These are phyloP conservation scores for Teratosphaeriaceae sp. DNA, from an alignment of 2,329 filamentous ascomycete species.

Conservation along the genomic window DNA sequence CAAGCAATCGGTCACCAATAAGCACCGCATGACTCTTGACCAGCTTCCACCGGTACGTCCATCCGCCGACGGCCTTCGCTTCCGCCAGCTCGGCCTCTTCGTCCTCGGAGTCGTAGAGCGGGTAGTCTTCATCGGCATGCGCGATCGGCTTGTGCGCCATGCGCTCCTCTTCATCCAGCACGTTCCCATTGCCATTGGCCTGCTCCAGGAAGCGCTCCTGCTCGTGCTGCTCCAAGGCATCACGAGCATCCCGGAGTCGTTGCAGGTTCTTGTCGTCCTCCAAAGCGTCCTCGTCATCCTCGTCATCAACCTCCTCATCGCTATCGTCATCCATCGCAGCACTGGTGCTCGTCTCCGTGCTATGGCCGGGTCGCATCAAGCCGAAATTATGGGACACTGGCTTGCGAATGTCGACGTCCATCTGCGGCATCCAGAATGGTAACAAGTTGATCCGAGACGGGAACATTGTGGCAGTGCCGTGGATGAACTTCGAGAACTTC, in stretches of 20 bases:
- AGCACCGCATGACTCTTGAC: slow-evolving; percentile 45
- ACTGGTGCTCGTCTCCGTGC: slow-evolving; percentile 67
- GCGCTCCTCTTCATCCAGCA: slow-evolving; percentile 75
- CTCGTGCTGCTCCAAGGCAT: slow-evolving; percentile 46
- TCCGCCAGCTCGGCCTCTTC: slow-evolving; percentile 70
- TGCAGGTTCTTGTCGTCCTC: slow-evolving; percentile 35
- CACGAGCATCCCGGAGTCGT: slow-evolving; percentile 44
- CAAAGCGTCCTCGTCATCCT: slow-evolving; percentile 43
- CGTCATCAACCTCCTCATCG: slow-evolving; percentile 60
- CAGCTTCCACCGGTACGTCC: slow-evolving; percentile 61
- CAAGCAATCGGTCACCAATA: slow-evolving; percentile 31
- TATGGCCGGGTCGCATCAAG: slow-evolving; percentile 72
- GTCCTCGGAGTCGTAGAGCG: slow-evolving; percentile 83
- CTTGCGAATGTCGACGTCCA: slow-evolving; percentile 96
- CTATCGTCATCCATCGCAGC: slow-evolving; percentile 72
- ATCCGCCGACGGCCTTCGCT: slow-evolving; percentile 68
- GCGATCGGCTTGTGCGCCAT: slow-evolving; percentile 55
- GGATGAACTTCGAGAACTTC: slow-evolving; percentile 99
- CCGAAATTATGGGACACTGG: slow-evolving; percentile 83
- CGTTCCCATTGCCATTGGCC: slow-evolving; percentile 36
- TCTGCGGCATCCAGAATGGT: slow-evolving; percentile 97
- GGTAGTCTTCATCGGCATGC: slow-evolving; percentile 61
- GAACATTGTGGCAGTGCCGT: slow-evolving; percentile 83
- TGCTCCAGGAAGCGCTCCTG: slow-evolving; percentile 43
- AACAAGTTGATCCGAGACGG: slow-evolving; percentile 81